Percentiles rank a stretch among this genome's conserved stretches.
phyloP scores from a whole-genome alignment of 768 basidiomycete species.

The Coprinopsis strossmayeri region DNA sequence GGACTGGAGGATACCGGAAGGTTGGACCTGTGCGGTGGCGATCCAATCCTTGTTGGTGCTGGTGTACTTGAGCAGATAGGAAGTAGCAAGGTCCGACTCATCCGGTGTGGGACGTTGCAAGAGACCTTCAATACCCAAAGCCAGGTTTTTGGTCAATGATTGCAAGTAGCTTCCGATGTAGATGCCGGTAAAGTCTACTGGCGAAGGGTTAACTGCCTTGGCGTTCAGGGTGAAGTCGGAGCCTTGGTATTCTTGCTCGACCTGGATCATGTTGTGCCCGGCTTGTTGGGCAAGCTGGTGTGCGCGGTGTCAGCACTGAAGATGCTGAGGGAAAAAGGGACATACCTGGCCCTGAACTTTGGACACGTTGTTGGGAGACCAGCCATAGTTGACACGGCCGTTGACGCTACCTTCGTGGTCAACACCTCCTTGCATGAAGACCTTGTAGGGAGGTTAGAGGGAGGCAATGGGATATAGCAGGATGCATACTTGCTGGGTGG shows the following conservation, averaged over 20 bases:
- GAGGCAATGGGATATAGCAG: not conserved
- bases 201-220: constrained; percentile 90
- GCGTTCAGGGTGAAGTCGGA: constrained; percentile 79
- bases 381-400: constrained; percentile 84
- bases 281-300: constrained; percentile 64
- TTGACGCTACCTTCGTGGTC: constrained; percentile 92
- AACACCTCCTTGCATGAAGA: constrained; percentile 88
- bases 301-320: not conserved
- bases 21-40: constrained; percentile 86
- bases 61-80: constrained; percentile 79
- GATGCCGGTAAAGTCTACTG: constrained; percentile 82
- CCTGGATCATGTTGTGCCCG: constrained; percentile 86
- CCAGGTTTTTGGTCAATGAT: constrained; percentile 85
- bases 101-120: constrained; percentile 75
- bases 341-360: constrained; percentile 87
- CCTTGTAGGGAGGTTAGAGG: constrained; percentile 33
- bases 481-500: constrained; percentile 62
- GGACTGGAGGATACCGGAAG: constrained; percentile 76
- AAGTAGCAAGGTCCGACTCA: constrained; percentile 61
- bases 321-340: constrained; percentile 1
- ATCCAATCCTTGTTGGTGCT: constrained; percentile 76
- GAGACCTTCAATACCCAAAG: constrained; percentile 80
- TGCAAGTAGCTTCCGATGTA: constrained; percentile 91
- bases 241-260: constrained; percentile 93
- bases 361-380: constrained; percentile 69